A percentile compares a stretch with the other conserved stretches of the same genome.
These are phyloP conservation scores for Phytophthora cactorum DNA, from an alignment of 352 stramenopile genomes.

Conservation along the genomic window DNA sequence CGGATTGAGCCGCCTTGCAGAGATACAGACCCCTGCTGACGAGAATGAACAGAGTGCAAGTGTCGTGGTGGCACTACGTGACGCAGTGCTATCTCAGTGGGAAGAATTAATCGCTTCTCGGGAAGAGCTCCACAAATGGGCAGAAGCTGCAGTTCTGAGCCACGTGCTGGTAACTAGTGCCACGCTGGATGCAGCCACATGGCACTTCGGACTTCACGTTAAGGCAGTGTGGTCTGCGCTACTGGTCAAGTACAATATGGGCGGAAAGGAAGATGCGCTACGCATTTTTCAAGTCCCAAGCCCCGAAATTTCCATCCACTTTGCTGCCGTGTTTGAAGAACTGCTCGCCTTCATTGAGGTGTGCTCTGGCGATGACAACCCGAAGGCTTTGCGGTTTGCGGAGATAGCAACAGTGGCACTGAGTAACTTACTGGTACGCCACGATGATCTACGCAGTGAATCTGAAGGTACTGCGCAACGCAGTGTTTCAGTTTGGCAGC, in stretches of 20 bases:
- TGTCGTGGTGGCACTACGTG: background rate
- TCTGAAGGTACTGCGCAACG: slow-evolving; percentile 1
- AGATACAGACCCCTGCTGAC: slow-evolving; percentile 22
- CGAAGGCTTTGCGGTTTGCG: slow-evolving; percentile 21
- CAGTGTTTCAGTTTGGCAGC: slow-evolving; percentile 37
- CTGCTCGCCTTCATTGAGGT: slow-evolving; percentile 41
- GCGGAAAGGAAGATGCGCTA: slow-evolving; percentile 9
- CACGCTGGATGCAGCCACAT: slow-evolving; percentile 4
- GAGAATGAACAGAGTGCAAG: slow-evolving; percentile 13
- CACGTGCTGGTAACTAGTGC: slow-evolving; percentile 30
- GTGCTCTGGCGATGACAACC: slow-evolving; percentile 8
- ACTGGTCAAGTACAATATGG: slow-evolving; percentile 20
- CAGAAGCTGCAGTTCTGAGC: slow-evolving; percentile 51
- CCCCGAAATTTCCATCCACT: slow-evolving; percentile 31
- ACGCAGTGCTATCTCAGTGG: slow-evolving; percentile 41
- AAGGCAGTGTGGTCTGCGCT: slow-evolving; percentile 57
- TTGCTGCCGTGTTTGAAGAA: slow-evolving; percentile 43
- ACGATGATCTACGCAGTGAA: slow-evolving; percentile 14
- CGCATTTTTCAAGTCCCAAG: slow-evolving; percentile 37
- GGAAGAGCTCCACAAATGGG: slow-evolving; percentile 42
- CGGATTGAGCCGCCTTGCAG: slow-evolving; percentile 25
- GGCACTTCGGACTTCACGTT: slow-evolving; percentile 57
- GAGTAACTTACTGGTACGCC: slow-evolving; percentile 43
- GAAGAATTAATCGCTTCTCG: slow-evolving; percentile 21
- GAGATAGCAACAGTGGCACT: slow-evolving; percentile 46